These are phyloP conservation scores for Nissolia schottii DNA, from an alignment of 306 rosid species.

Conservation along the genomic window DNA sequence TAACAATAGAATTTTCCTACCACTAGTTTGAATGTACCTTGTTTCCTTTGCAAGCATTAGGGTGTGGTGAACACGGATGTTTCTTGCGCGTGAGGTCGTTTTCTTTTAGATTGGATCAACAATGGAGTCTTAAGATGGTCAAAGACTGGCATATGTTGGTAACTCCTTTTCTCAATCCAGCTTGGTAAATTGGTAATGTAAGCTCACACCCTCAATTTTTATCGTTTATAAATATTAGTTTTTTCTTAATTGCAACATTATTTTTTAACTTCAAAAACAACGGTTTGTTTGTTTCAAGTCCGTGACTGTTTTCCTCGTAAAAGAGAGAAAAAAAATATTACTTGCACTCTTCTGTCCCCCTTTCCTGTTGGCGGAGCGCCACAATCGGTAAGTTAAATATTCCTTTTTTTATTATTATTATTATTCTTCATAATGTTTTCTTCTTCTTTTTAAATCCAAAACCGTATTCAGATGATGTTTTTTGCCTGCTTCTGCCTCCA, in stretches of 20 bases:
- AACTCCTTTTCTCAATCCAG: neutral
- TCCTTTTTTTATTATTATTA: neutral
- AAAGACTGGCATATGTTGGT: conserved; percentile 25
- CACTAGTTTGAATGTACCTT: too few species aligned
- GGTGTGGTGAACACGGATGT: neutral
- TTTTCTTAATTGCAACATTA: neutral
- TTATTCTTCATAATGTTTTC: neutral
- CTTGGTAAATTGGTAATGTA: too few species aligned
- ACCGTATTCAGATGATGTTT: neutral
- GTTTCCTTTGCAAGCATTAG: neutral
- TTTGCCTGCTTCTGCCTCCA: neutral
- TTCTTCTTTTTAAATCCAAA: neutral
- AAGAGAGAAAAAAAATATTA: neutral
- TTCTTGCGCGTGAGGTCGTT: conserved; percentile 18
- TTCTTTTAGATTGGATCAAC: conserved; percentile 24
- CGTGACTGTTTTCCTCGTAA: neutral
- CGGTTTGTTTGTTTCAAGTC: neutral
- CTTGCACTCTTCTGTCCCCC: neutral
- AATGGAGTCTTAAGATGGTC: conserved; percentile 50
- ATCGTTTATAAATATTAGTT: neutral
- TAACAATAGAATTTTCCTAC: too few species aligned
- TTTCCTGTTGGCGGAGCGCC: neutral
- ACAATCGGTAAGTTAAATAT: neutral
- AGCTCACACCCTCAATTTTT: neutral
- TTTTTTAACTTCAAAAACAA: neutral